Percentiles rank a stretch among this genome's conserved stretches.
These are phyloP conservation scores for Nitzschia palea DNA, from an alignment of 108 stramenopile genomes.

Conservation along the genomic window DNA sequence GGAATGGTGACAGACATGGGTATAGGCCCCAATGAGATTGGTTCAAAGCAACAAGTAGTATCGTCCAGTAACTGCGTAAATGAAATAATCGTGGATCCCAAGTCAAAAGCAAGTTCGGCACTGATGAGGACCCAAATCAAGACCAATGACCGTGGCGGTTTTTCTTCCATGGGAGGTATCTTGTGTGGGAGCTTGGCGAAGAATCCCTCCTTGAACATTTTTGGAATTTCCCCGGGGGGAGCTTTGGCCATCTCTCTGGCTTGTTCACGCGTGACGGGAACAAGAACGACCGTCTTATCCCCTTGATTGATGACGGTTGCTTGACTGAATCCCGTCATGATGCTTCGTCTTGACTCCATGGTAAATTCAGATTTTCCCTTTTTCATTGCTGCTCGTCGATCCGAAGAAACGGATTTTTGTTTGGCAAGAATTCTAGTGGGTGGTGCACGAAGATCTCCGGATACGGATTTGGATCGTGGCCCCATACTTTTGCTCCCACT, in stretches of 20 bases:
- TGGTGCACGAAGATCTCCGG: neutral
- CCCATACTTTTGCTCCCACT: neutral
- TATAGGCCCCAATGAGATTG: slow-evolving; percentile 12
- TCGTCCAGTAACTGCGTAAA: slow-evolving; percentile 16
- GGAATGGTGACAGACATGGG: slow-evolving; percentile 23
- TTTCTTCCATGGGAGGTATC: slow-evolving; percentile 19
- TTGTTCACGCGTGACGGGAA: slow-evolving; percentile 1
- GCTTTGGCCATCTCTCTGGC: neutral
- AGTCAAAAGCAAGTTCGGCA: slow-evolving; percentile 25
- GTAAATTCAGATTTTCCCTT: neutral
- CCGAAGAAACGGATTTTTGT: neutral
- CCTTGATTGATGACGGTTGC: neutral
- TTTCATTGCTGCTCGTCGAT: neutral
- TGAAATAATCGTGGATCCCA: slow-evolving; percentile 32
- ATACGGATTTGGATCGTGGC: neutral
- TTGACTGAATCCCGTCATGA: too few species aligned
- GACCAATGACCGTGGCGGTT: slow-evolving; percentile 7
- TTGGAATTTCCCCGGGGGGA: neutral
- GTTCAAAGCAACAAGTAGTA: slow-evolving; percentile 23
- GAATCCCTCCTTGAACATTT: neutral
- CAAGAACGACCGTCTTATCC: neutral
- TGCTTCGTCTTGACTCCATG: too few species aligned
- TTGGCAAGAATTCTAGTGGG: neutral
- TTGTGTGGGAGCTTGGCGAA: neutral
- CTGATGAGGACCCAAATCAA: slow-evolving; percentile 29